phyloP scores from a whole-genome alignment of 73 alveolate genomes.

The Stentor coeruleus region DNA sequence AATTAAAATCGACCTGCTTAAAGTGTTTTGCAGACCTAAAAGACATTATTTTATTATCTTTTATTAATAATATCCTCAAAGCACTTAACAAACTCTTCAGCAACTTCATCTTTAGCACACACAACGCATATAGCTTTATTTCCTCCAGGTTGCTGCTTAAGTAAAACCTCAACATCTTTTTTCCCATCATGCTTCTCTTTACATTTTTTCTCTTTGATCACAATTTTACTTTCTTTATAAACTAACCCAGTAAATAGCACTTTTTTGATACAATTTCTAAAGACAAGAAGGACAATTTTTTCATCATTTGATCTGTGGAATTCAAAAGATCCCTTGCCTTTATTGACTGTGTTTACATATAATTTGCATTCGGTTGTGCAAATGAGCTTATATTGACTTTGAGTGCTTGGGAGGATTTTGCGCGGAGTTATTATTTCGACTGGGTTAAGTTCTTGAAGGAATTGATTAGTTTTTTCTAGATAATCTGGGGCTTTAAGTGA shows the following conservation, averaged over 20 bases:
- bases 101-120: background rate
- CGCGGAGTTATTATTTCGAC: conserved; percentile 4
- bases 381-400: background rate
- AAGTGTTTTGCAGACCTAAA: too few species aligned
- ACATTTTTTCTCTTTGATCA: background rate
- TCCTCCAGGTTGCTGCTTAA: background rate
- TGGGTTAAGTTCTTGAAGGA: background rate
- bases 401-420: background rate
- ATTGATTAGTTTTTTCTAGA: background rate
- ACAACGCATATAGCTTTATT: background rate
- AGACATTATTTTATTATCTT: too few species aligned
- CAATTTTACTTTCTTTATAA: background rate
- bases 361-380: background rate
- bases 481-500: background rate
- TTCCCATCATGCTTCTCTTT: background rate
- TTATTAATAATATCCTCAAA: background rate
- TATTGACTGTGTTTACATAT: background rate
- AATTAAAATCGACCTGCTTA: too few species aligned
- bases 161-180: background rate
- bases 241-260: conserved; percentile 1
- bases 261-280: conserved; percentile 11
- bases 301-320: background rate
- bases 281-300: background rate
- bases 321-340: background rate
- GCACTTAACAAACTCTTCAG: background rate